A percentile compares a stretch with the other conserved stretches of the same genome.
These are phyloP conservation scores for Stachybotrys chartarum DNA, from an alignment of 2,329 filamentous ascomycete genomes.

Conservation along the genomic window DNA sequence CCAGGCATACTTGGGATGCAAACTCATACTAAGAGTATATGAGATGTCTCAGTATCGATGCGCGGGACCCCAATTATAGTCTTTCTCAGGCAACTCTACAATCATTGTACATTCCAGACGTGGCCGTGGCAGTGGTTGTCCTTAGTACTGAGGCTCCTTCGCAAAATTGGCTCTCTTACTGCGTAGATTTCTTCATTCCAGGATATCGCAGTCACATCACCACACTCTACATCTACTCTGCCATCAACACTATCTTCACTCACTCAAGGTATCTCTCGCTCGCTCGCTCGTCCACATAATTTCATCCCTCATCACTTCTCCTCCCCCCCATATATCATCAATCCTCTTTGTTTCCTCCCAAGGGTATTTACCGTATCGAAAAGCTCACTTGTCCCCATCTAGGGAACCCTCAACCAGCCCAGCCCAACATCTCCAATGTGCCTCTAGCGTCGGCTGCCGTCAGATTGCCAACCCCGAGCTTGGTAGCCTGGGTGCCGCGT, in stretches of 20 bases:
- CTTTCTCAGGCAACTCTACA: too few relatives aligned
- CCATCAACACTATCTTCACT: neutral
- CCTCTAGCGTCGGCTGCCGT: conserved; percentile 44
- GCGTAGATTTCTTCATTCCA: neutral
- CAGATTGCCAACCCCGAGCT: conserved; percentile 52
- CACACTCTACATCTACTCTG: neutral
- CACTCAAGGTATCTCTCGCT: neutral
- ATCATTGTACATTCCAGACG: too few relatives aligned
- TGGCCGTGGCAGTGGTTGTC: too few relatives aligned
- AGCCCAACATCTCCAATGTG: conserved; percentile 53
- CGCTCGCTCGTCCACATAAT: neutral
- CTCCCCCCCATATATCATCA: conserved; percentile 5
- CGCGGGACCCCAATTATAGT: too few relatives aligned
- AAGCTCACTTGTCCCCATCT: conserved; percentile 2
- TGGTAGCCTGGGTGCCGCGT: conserved; percentile 51
- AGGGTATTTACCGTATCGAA: conserved; percentile 17
- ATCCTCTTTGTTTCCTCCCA: conserved; percentile 1
- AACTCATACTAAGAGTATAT: too few relatives aligned
- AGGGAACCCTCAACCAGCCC: conserved; percentile 23
- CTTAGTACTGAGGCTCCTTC: too few relatives aligned
- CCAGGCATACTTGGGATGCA: too few relatives aligned
- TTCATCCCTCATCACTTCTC: conserved; percentile 6
- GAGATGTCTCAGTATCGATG: too few relatives aligned
- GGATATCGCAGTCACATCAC: neutral
- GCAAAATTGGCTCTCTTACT: too few relatives aligned